phyloP scores from a whole-genome alignment of 2,329 filamentous ascomycete species.

The Fusarium torulosum region DNA sequence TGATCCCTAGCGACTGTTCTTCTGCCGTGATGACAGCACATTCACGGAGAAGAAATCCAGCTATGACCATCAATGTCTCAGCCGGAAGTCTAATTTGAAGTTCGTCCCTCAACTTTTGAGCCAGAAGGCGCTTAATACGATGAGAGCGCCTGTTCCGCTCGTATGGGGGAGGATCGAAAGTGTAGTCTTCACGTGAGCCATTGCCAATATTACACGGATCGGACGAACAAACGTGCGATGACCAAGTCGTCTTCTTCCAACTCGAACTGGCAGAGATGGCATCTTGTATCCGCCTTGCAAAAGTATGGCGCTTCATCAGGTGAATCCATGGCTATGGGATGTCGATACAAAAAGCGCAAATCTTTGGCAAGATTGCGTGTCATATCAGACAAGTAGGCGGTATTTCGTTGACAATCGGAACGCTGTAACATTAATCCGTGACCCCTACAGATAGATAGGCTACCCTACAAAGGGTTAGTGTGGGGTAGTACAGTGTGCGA shows the following conservation, averaged over 20 bases:
- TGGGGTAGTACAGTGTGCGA: too few species aligned
- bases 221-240: constrained; percentile 21
- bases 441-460: too few species aligned
- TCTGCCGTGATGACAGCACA: constrained; percentile 22
- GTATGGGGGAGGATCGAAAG: constrained; percentile 2
- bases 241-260: constrained; percentile 24
- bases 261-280: constrained; percentile 29
- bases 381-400: too few species aligned
- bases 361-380: too few species aligned
- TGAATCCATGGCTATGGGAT: background rate
- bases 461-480: too few species aligned
- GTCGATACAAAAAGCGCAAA: too few species aligned
- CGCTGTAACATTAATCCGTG: too few species aligned
- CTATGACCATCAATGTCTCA: constrained; percentile 20
- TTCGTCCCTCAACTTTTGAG: constrained; percentile 5
- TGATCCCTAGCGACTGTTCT: constrained; percentile 3
- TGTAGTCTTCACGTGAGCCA: constrained; percentile 11
- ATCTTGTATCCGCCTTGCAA: constrained; percentile 32
- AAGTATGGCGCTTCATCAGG: constrained; percentile 26
- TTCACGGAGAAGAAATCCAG: constrained; percentile 28
- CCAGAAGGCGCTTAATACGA: constrained; percentile 6
- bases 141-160: background rate
- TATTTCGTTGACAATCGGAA: too few species aligned
- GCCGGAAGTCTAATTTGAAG: constrained; percentile 19
- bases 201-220: background rate